A percentile compares a stretch with the other conserved stretches of the same genome.
These are phyloP conservation scores for Lunasporangiospora selenospora DNA, from an alignment of 192 early-diverging fungal species.

Conservation along the genomic window DNA sequence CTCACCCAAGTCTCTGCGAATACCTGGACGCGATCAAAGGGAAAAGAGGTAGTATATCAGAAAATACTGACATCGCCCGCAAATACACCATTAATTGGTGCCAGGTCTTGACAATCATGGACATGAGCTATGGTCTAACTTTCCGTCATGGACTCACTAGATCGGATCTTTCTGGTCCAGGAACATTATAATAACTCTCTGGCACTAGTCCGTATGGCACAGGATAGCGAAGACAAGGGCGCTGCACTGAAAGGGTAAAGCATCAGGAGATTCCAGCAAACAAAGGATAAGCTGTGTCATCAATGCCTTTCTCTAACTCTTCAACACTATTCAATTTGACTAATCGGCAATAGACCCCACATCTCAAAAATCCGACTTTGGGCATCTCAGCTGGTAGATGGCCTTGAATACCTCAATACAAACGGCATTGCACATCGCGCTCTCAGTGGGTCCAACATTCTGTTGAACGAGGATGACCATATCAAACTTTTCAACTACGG, in stretches of 20 bases:
- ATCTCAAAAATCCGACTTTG: slow-evolving; percentile 46
- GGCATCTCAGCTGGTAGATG: slow-evolving; percentile 61
- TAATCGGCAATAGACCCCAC: slow-evolving; percentile 10
- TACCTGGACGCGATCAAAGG: slow-evolving; percentile 70
- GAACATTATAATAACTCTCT: slow-evolving; percentile 49
- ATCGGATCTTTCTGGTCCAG: slow-evolving; percentile 63
- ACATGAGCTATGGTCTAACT: not conserved
- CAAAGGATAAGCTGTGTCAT: too few relatives aligned
- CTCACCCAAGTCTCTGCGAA: slow-evolving; percentile 66
- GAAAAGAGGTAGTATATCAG: slow-evolving; percentile 57
- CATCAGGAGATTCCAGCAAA: too few relatives aligned
- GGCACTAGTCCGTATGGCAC: slow-evolving; percentile 11
- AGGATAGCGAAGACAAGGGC: slow-evolving; percentile 12
- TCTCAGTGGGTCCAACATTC: slow-evolving; percentile 53
- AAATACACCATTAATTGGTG: not conserved
- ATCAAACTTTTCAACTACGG: slow-evolving; percentile 65
- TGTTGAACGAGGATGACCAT: slow-evolving; percentile 54
- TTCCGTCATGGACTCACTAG: slow-evolving; percentile 25
- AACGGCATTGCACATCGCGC: slow-evolving; percentile 55
- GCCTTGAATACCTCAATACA: slow-evolving; percentile 54
- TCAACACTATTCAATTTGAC: not conserved
- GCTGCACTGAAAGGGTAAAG: slow-evolving; percentile 21
- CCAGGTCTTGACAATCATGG: slow-evolving; percentile 1
- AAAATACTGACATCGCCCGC: not conserved
- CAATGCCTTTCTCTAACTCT: too few relatives aligned